These are phyloP conservation scores for Cucurbita moschata DNA, from an alignment of 306 rosid species.

Conservation along the genomic window DNA sequence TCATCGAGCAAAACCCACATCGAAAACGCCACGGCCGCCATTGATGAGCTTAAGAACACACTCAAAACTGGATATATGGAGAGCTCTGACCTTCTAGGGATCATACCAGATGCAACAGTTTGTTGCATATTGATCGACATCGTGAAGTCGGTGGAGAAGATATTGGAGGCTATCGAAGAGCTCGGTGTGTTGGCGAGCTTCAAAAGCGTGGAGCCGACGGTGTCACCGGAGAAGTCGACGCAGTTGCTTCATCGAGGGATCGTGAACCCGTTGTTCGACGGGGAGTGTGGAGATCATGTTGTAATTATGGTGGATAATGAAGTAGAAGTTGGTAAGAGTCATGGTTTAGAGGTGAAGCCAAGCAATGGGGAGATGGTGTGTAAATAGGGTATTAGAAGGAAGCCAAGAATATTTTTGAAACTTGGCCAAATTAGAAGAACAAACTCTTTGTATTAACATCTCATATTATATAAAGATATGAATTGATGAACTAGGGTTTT, in stretches of 20 bases:
- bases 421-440: not conserved
- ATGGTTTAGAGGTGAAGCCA: not conserved
- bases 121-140: constrained; percentile 53
- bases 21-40: constrained; percentile 35
- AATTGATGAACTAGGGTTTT: too few species aligned
- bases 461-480: too few species aligned
- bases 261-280: constrained; percentile 41
- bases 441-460: not conserved
- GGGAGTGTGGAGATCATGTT: not conserved
- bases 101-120: constrained; percentile 49
- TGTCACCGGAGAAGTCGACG: constrained; percentile 43
- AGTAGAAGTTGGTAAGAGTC: not conserved
- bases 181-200: constrained; percentile 54
- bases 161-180: constrained; percentile 43
- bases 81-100: constrained; percentile 29
- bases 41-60: constrained; percentile 38
- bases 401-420: not conserved
- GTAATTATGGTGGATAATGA: not conserved
- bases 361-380: not conserved
- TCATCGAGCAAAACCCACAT: constrained; percentile 24
- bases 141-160: constrained; percentile 44
- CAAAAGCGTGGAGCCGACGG: constrained; percentile 30
- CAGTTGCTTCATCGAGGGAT: constrained; percentile 55
- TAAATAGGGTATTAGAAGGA: not conserved
- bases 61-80: constrained; percentile 24